Evolutionary conservation across 371 early-diverging fungal genomes (phyloP).

Genomic region (Apophysomyces sp.): DNA sequence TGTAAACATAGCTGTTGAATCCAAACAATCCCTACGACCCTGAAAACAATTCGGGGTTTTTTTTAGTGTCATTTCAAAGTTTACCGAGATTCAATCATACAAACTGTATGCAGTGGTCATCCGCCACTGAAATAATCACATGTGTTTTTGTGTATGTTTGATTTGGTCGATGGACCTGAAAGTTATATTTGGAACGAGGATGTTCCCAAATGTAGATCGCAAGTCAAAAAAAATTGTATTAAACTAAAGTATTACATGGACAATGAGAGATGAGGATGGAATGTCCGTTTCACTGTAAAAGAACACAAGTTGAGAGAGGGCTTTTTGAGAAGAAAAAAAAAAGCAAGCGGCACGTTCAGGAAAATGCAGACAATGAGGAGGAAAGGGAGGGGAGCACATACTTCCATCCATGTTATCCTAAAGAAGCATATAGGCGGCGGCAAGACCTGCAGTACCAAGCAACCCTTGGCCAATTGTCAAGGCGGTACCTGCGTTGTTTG

Average conservation of each 20-base stretch:
- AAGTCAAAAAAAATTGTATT: not conserved
- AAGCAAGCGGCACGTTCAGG: not conserved
- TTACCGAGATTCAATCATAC: too few species aligned
- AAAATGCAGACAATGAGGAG: not conserved
- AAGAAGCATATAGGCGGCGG: not conserved
- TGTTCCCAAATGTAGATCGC: not conserved
- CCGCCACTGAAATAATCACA: not conserved
- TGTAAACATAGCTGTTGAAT: too few species aligned
- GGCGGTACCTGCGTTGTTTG: not conserved
- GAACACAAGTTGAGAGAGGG: slow-evolving; percentile 3
- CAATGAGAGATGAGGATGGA: not conserved
- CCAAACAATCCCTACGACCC: too few species aligned
- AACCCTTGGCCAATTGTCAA: not conserved
- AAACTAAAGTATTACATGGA: slow-evolving; percentile 1
- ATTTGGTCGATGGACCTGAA: not conserved
- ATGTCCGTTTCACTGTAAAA: slow-evolving; percentile 3
- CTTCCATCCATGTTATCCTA: not conserved
- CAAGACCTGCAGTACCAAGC: not conserved
- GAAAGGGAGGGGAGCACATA: too few species aligned
- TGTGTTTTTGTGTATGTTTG: not conserved
- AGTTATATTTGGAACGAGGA: not conserved
- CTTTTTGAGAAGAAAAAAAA: not conserved
- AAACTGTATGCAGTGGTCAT: too few species aligned
- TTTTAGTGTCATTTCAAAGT: too few species aligned
- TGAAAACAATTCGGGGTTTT: too few species aligned